A percentile compares a stretch with the other conserved stretches of the same genome.
Evolutionary conservation across 495 filamentous ascomycete genomes (phyloP).

Genomic region (Penicillium soppii): DNA sequence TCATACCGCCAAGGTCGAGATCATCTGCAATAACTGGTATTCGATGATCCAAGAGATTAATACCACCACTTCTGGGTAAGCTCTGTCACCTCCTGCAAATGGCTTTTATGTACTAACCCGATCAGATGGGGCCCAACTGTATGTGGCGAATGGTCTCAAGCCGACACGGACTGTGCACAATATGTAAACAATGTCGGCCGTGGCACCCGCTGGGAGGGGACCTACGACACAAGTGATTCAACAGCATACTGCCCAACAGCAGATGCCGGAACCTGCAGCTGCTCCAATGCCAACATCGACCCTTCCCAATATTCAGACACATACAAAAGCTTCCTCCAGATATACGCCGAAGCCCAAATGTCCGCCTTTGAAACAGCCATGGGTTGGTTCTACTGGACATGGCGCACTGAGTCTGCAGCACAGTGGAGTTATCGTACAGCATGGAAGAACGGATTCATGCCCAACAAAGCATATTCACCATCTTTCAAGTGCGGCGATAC

Average conservation of each 20-base stretch:
- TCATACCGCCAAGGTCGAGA: conserved; percentile 73
- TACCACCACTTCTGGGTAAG: conserved; percentile 67
- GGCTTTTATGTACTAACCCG: conserved; percentile 2
- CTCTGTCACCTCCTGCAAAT: background rate
- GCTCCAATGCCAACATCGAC: conserved; percentile 72
- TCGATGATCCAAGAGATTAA: conserved; percentile 69
- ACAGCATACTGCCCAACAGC: conserved; percentile 69
- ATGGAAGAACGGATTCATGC: conserved; percentile 79
- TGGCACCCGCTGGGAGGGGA: conserved; percentile 91
- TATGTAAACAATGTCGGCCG: conserved; percentile 87
- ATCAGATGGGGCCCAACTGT: conserved; percentile 87
- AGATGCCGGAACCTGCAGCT: conserved; percentile 61
- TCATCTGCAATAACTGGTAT: conserved; percentile 85
- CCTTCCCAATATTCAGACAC: conserved; percentile 60
- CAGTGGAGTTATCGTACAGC: conserved; percentile 96
- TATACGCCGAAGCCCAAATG: conserved; percentile 97
- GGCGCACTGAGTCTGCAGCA: conserved; percentile 71
- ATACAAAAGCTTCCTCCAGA: conserved; percentile 84
- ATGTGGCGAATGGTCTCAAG: conserved; percentile 96
- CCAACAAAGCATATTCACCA: conserved; percentile 71
- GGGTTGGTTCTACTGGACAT: conserved; percentile 99
- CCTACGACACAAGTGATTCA: conserved; percentile 58
- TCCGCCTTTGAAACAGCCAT: conserved; percentile 81
- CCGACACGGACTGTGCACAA: conserved; percentile 90
- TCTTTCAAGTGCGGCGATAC: conserved; percentile 69